Percentiles rank a stretch among this genome's conserved stretches.
phyloP scores from a whole-genome alignment of 345 rosid genomes.

The Citrus unshiu region DNA sequence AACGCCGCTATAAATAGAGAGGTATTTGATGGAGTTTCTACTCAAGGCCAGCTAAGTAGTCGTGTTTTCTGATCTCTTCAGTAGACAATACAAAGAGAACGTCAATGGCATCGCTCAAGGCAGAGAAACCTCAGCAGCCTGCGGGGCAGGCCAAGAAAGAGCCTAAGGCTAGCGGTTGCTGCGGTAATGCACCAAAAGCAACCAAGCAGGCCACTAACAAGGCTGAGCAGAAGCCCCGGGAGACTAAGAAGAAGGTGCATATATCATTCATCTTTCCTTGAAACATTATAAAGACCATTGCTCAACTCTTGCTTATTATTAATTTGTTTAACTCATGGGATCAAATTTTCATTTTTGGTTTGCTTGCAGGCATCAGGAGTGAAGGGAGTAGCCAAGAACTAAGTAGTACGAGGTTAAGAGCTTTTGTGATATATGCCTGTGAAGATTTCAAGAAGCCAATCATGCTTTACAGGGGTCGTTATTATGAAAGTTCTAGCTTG shows the following conservation, averaged over 20 bases:
- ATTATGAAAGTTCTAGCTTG: constrained; percentile 4
- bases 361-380: constrained; percentile 16
- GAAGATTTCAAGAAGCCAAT: neutral
- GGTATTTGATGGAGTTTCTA: neutral
- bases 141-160: constrained; percentile 37
- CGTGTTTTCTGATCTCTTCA: neutral
- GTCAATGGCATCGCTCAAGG: constrained; percentile 49
- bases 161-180: constrained; percentile 16
- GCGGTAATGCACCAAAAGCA: constrained; percentile 23
- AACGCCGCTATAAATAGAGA: constrained; percentile 25
- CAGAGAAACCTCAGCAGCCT: constrained; percentile 40
- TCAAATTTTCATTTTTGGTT: neutral
- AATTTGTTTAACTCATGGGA: neutral
- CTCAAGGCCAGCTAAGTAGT: constrained; percentile 4
- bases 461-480: neutral
- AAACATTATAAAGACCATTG: neutral
- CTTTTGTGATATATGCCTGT: neutral
- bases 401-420: constrained; percentile 7
- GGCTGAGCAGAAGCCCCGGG: constrained; percentile 41
- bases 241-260: constrained; percentile 50
- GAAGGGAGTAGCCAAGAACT: constrained; percentile 18
- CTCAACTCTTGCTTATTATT: neutral
- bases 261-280: neutral
- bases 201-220: constrained; percentile 44
- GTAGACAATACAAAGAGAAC: neutral